Conservation (phyloP, 257 asterid species). For the Paulownia fortunei region DNA sequence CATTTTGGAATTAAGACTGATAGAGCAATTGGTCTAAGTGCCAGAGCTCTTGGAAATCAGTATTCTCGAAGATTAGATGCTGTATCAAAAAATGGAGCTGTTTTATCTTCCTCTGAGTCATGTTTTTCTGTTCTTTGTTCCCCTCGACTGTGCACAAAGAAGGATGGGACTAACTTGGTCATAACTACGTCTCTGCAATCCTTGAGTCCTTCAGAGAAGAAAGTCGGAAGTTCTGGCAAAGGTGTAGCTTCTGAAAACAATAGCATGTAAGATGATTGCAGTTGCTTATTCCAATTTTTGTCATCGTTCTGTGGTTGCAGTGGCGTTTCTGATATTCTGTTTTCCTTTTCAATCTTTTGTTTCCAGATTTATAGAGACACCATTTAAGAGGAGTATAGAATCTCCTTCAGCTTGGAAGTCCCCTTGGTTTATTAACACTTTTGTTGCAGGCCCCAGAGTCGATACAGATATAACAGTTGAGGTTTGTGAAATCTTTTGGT, state of each 20-base stretch:
- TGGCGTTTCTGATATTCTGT: slow-evolving; percentile 17
- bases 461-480: slow-evolving; percentile 87
- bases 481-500: slow-evolving; percentile 43
- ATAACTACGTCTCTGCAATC: slow-evolving; percentile 58
- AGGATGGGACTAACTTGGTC: slow-evolving; percentile 60
- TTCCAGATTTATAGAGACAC: slow-evolving; percentile 77
- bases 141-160: slow-evolving; percentile 57
- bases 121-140: slow-evolving; percentile 67
- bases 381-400: slow-evolving; percentile 77
- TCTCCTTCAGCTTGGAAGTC: slow-evolving; percentile 99
- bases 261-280: slow-evolving; percentile 62
- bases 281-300: neutral
- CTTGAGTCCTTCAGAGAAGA: slow-evolving; percentile 52
- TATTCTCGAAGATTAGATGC: slow-evolving; percentile 51
- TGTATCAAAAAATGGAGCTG: slow-evolving; percentile 49
- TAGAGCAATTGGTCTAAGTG: slow-evolving; percentile 45
- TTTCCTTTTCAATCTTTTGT: neutral
- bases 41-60: slow-evolving; percentile 49
- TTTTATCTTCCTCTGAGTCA: slow-evolving; percentile 58
- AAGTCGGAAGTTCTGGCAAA: slow-evolving; percentile 59
- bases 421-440: slow-evolving; percentile 85
- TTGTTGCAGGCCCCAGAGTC: slow-evolving; percentile 75
- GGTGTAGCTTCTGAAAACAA: slow-evolving; percentile 54
- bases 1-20: slow-evolving; percentile 51
- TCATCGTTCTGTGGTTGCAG: neutral